These are phyloP conservation scores for Phytophthora litchii DNA, from an alignment of 352 stramenopile genomes.

Conservation along the genomic window DNA sequence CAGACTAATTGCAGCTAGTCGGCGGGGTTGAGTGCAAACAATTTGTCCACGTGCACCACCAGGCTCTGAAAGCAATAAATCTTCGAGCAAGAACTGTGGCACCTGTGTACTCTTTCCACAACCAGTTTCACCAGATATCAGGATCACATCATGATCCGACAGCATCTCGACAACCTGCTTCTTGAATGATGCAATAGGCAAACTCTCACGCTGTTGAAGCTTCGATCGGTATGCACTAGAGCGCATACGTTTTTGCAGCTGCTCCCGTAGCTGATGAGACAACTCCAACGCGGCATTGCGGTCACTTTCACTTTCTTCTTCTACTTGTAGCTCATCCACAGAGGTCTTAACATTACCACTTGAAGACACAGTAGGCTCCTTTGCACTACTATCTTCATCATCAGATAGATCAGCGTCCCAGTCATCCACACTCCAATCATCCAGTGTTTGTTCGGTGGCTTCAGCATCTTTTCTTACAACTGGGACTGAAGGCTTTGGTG, in stretches of 20 bases:
- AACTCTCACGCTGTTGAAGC: constrained; percentile 44
- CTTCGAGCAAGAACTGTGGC: constrained; percentile 96
- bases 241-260: constrained; percentile 43
- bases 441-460: constrained; percentile 19
- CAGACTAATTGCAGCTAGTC: constrained; percentile 96
- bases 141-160: constrained; percentile 85
- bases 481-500: background rate
- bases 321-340: constrained; percentile 10
- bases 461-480: constrained; percentile 8
- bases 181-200: constrained; percentile 86
- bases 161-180: constrained; percentile 84
- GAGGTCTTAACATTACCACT: background rate
- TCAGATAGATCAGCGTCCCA: constrained; percentile 73
- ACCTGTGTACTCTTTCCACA: constrained; percentile 97
- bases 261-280: constrained; percentile 45
- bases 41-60: constrained; percentile 90
- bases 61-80: constrained; percentile 69
- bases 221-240: constrained; percentile 50
- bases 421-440: constrained; percentile 73
- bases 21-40: constrained; percentile 96
- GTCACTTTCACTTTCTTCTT: constrained; percentile 32
- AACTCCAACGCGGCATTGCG: constrained; percentile 22
- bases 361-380: constrained; percentile 5
- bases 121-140: constrained; percentile 96
- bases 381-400: constrained; percentile 11